A percentile compares a stretch with the other conserved stretches of the same genome.
These are phyloP conservation scores for Ruellia speciosa DNA, from an alignment of 305 asterid species.

Conservation along the genomic window DNA sequence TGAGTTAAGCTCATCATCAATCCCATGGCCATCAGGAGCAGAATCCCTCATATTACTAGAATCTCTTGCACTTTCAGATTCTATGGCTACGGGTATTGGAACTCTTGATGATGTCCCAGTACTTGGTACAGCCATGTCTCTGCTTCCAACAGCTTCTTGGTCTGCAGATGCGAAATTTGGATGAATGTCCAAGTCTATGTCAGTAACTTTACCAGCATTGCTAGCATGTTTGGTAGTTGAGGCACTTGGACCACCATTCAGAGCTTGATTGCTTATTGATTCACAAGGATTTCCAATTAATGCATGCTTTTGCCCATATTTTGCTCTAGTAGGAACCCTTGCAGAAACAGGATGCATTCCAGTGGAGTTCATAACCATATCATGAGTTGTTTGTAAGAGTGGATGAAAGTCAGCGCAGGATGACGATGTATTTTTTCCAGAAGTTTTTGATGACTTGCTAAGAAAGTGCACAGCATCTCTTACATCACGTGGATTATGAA, in stretches of 20 bases:
- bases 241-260: conserved; percentile 30
- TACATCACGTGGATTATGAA: conserved; percentile 64
- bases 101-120: conserved; percentile 25
- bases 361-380: conserved; percentile 28
- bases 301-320: conserved; percentile 31
- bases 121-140: conserved; percentile 23
- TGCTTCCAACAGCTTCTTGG: conserved; percentile 30
- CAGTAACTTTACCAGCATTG: conserved; percentile 36
- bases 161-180: conserved; percentile 49
- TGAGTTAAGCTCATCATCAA: conserved; percentile 30
- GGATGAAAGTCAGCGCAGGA: conserved; percentile 69
- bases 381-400: conserved; percentile 62
- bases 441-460: conserved; percentile 53
- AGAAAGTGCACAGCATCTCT: conserved; percentile 60
- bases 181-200: conserved; percentile 67
- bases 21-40: conserved; percentile 32
- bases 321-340: conserved; percentile 31
- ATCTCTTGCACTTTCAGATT: conserved; percentile 25
- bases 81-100: conserved; percentile 20
- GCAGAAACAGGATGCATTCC: conserved; percentile 27
- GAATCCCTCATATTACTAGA: conserved; percentile 25
- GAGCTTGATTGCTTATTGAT: conserved; percentile 20
- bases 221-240: conserved; percentile 30
- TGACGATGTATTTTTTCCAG: conserved; percentile 36
- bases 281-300: conserved; percentile 30